Evolutionary conservation across 345 rosid species (phyloP), one percentile per base, ranked within the genome.

Genomic region (Streptanthus diversifolius): DNA sequence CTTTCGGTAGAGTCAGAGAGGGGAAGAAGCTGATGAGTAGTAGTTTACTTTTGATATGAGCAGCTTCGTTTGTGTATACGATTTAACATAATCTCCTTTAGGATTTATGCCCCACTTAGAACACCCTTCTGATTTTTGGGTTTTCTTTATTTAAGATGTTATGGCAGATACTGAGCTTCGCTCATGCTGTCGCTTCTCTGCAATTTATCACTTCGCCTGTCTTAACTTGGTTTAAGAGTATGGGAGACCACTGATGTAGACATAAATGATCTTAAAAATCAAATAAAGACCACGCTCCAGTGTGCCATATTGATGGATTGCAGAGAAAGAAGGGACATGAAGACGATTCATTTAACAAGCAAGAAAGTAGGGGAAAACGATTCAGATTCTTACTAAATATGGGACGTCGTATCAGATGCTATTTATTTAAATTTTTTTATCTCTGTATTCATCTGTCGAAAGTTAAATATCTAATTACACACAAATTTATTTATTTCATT

Each of bases 11-110:
- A 48, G 25, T 56, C 22, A 4, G 73, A 54, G 71, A 33, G 77
- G 54, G 37, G 17, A 25, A 25, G 39, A 55, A 15, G 18, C 14
- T 48, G 9, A 7, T 14, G 30, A 63, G 57, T 15, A 73, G 57
- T 44, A 43, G 40, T 18, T 44, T n/a, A 49, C n/a, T 29, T 27
- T 13, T 63, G 25, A 41, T 33, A 33, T 45, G 39, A 45, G 66
- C 66, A 74, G 51, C 59, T 66, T 37, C 59, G 61, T 58, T 66
- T 68, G 74, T 75, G 79, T 75, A 68, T 59, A 67, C 73, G 1
- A 75, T 75, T 60, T 40, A 60, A 60, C 79, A 68, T 21, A 59
- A 75, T 56, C 55, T 24, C 66, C 44, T 40, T 47, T 22, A 67
- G 73, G 39, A 29, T 49, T 67, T 35, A 49, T 57, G 51, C 44